These are phyloP conservation scores for Dovyalis caffra DNA, from an alignment of 345 rosid genomes.

Conservation along the genomic window DNA sequence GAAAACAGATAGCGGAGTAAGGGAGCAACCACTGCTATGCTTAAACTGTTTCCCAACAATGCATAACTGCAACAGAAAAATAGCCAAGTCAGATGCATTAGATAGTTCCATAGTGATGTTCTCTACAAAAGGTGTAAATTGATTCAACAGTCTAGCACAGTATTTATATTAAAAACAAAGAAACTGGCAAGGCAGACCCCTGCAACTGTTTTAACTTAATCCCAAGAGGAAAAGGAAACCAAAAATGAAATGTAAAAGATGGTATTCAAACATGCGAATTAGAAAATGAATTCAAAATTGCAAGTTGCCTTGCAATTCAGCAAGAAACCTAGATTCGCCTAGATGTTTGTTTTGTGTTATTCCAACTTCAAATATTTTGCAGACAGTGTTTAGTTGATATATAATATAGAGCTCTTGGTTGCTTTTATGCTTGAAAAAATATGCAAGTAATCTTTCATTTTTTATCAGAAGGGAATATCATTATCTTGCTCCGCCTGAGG, in stretches of 20 bases:
- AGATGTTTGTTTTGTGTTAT: not conserved
- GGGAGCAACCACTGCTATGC: constrained; percentile 86
- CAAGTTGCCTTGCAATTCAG: not conserved
- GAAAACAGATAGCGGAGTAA: constrained; percentile 64
- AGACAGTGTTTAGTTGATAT: not conserved
- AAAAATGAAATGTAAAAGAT: too few species aligned
- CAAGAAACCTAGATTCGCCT: not conserved
- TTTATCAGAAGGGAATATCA: too few species aligned
- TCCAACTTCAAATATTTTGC: not conserved
- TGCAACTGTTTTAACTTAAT: not conserved
- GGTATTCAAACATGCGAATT: too few species aligned
- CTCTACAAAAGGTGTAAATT: not conserved
- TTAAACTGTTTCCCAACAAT: constrained; percentile 87
- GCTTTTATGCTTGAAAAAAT: not conserved
- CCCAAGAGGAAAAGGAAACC: not conserved
- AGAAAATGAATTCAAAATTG: too few species aligned
- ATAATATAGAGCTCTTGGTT: not conserved
- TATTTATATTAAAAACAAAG: not conserved
- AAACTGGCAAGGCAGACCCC: not conserved
- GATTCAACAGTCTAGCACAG: not conserved
- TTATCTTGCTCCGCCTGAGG: not conserved
- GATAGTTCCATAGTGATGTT: not conserved
- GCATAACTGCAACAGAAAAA: constrained; percentile 63
- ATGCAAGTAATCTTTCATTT: not conserved
- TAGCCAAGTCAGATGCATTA: not conserved